These are phyloP conservation scores for Xylaria bambusicola DNA, from an alignment of 495 filamentous ascomycete species.

Conservation along the genomic window DNA sequence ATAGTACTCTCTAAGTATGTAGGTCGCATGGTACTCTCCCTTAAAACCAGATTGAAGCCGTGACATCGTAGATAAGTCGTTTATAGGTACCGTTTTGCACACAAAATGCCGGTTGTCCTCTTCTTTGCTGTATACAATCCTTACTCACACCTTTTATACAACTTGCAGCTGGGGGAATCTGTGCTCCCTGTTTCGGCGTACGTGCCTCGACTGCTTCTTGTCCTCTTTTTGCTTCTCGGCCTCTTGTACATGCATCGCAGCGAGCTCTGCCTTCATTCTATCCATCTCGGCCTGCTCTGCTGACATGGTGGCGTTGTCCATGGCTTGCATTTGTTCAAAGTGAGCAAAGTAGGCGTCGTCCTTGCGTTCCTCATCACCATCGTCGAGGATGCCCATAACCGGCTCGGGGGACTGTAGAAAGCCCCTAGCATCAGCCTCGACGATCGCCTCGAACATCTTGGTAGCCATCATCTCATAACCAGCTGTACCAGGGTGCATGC, in stretches of 20 bases:
- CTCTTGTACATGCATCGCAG: conserved; percentile 22
- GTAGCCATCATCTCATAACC: conserved; percentile 42
- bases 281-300: conserved; percentile 30
- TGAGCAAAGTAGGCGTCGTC: conserved; percentile 28
- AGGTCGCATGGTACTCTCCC: conserved; percentile 8
- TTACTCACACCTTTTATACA: conserved; percentile 9
- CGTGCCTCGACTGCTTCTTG: neutral
- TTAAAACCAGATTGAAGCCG: conserved; percentile 12
- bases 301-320: conserved; percentile 22
- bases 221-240: conserved; percentile 21
- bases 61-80: conserved; percentile 21
- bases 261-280: conserved; percentile 35
- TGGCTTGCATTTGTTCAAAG: conserved; percentile 21
- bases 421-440: conserved; percentile 33
- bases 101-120: conserved; percentile 4
- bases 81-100: conserved; percentile 4
- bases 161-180: conserved; percentile 29
- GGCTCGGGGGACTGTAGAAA: conserved; percentile 33
- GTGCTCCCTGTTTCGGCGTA: conserved; percentile 15
- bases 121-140: conserved; percentile 6
- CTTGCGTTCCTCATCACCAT: conserved; percentile 34
- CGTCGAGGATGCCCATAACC: conserved; percentile 29
- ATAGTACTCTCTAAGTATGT: conserved; percentile 18
- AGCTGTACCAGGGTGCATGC: conserved; percentile 37
- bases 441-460: conserved; percentile 34